phyloP scores from a whole-genome alignment of 495 filamentous ascomycete genomes.

The Penicillium arizonense region DNA sequence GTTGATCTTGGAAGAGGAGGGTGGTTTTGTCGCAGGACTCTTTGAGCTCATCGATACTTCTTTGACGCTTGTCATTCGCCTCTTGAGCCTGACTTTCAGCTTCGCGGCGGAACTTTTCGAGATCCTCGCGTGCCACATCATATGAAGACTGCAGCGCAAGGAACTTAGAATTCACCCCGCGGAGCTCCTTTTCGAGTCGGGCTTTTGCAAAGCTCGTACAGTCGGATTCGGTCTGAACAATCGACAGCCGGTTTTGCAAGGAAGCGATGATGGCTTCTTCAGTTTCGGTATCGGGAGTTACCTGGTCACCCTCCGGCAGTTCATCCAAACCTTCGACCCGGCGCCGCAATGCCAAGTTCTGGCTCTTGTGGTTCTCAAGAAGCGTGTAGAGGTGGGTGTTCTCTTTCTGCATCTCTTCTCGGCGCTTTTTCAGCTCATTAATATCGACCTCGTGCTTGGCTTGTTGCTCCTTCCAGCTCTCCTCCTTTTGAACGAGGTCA shows the following conservation, averaged over 20 bases:
- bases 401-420: constrained; percentile 78
- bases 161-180: constrained; percentile 23
- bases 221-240: constrained; percentile 92
- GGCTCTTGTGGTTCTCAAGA: constrained; percentile 74
- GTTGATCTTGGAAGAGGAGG: constrained; percentile 66
- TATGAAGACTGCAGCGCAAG: constrained; percentile 75
- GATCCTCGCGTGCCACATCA: constrained; percentile 79
- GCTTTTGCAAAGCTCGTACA: constrained; percentile 82
- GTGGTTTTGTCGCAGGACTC: constrained; percentile 89
- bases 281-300: constrained; percentile 59
- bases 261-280: constrained; percentile 87
- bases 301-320: constrained; percentile 33
- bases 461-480: constrained; percentile 80
- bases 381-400: constrained; percentile 88
- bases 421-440: constrained; percentile 68
- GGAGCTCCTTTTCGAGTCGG: constrained; percentile 83
- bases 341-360: constrained; percentile 74
- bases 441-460: constrained; percentile 82
- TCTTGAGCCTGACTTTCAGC: constrained; percentile 68
- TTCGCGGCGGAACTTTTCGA: constrained; percentile 82
- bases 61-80: constrained; percentile 80
- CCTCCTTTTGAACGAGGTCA: constrained; percentile 74
- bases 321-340: constrained; percentile 51
- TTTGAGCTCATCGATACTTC: constrained; percentile 92
- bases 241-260: constrained; percentile 94